These are phyloP conservation scores for Amylocystis lapponica DNA, from an alignment of 768 basidiomycete species.

Conservation along the genomic window DNA sequence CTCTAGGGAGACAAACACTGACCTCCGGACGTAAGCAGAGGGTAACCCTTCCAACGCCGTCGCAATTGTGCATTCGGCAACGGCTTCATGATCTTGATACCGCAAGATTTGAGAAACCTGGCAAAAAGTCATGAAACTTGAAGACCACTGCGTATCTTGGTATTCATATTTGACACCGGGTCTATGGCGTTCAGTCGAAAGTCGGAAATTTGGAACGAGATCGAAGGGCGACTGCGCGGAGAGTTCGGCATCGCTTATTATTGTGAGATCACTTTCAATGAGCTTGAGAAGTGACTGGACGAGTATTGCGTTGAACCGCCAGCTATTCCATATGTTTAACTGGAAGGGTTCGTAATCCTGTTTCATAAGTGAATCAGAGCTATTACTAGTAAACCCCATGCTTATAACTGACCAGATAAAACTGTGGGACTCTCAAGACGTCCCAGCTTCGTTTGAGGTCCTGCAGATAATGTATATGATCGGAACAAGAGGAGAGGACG, in stretches of 20 bases:
- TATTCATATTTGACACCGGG: neutral
- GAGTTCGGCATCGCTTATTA: neutral
- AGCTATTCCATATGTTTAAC: too few species aligned
- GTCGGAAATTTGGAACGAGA: neutral
- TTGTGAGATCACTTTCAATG: neutral
- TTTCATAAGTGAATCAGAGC: too few species aligned
- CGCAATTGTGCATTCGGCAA: neutral
- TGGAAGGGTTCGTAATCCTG: too few species aligned
- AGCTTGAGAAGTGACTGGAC: too few species aligned
- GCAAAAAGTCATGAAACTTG: neutral
- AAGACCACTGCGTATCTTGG: neutral
- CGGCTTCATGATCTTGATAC: too few species aligned
- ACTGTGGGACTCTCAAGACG: too few species aligned
- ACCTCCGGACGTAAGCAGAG: neutral
- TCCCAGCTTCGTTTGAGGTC: too few species aligned
- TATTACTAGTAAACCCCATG: too few species aligned
- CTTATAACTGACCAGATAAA: too few species aligned
- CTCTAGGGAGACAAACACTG: neutral
- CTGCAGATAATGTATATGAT: too few species aligned
- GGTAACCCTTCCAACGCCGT: neutral
- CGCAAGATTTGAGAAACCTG: neutral
- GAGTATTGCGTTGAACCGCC: too few species aligned
- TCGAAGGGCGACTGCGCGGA: neutral
- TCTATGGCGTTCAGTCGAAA: neutral
- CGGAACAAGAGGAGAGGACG: too few species aligned